Conservation (phyloP, 805 yeast species). For the Candida awuae region DNA sequence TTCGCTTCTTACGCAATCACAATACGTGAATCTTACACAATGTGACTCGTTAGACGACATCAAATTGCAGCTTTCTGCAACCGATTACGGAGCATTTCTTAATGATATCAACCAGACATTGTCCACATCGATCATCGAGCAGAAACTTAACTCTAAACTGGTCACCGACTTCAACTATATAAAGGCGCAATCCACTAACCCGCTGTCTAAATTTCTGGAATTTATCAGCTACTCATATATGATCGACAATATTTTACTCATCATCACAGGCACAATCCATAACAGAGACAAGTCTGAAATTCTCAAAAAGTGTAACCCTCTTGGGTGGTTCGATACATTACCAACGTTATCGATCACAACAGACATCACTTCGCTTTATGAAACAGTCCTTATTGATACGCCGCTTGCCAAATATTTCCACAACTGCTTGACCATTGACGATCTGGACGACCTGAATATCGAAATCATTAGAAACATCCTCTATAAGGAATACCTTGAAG, state of each 20-base stretch:
- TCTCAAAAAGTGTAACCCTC: conserved; percentile 85
- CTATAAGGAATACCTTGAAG: conserved; percentile 89
- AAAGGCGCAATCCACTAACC: conserved; percentile 74
- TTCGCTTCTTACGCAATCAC: conserved; percentile 68
- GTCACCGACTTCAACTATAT: conserved; percentile 81
- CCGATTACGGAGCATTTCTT: conserved; percentile 90
- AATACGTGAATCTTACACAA: conserved; percentile 87
- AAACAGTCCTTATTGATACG: conserved; percentile 88
- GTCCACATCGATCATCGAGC: conserved; percentile 81
- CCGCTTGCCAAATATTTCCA: conserved; percentile 96
- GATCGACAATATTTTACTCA: conserved; percentile 94
- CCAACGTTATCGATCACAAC: conserved; percentile 94
- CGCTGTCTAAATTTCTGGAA: conserved; percentile 76
- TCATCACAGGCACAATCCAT: conserved; percentile 96
- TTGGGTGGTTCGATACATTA: conserved; percentile 97
- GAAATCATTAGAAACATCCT: conserved; percentile 89
- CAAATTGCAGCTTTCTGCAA: conserved; percentile 86
- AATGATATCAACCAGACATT: conserved; percentile 77
- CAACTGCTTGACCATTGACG: conserved; percentile 78
- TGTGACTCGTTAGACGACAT: conserved; percentile 93
- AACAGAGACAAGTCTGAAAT: conserved; percentile 88
- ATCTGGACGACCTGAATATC: conserved; percentile 89
- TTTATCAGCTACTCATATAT: conserved; percentile 92
- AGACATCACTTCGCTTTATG: conserved; percentile 87
- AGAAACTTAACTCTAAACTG: conserved; percentile 62